Evolutionary conservation across 441 rosid species (phyloP).

Genomic region (Arabidopsis hybrid): DNA sequence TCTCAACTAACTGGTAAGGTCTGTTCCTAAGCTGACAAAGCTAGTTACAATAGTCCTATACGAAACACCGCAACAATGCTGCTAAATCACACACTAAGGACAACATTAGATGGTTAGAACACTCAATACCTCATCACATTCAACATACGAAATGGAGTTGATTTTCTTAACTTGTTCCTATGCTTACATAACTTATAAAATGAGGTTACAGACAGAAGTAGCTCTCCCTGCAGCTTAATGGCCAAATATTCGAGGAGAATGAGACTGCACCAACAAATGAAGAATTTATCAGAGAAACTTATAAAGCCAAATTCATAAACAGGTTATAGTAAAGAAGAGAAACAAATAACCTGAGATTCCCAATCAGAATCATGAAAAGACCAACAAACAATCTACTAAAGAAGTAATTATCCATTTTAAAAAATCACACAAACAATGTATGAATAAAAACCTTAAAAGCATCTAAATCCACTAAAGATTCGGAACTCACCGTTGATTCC

Average conservation of each 20-base stretch:
- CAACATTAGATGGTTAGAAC: not conserved
- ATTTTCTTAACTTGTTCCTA: not conserved
- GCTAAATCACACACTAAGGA: slow-evolving; percentile 1
- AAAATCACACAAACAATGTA: too few species aligned
- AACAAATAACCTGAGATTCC: slow-evolving; percentile 70
- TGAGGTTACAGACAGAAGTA: not conserved
- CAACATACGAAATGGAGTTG: not conserved
- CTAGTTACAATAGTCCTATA: not conserved
- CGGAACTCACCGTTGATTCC: too few species aligned
- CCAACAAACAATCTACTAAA: too few species aligned
- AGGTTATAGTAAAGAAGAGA: not conserved
- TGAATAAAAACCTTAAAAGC: too few species aligned
- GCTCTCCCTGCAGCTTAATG: slow-evolving; percentile 95
- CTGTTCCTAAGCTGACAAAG: not conserved
- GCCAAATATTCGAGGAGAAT: slow-evolving; percentile 92
- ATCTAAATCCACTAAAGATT: too few species aligned
- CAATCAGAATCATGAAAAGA: too few species aligned
- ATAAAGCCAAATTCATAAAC: slow-evolving; percentile 19
- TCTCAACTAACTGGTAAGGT: not conserved
- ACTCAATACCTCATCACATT: slow-evolving; percentile 11
- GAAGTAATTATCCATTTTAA: too few species aligned
- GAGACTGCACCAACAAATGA: slow-evolving; percentile 56
- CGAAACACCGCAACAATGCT: not conserved
- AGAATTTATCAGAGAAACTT: slow-evolving; percentile 26
- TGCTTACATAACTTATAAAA: not conserved